Conservation (phyloP, 352 stramenopile genomes). For the Phytophthora citrophthora region DNA sequence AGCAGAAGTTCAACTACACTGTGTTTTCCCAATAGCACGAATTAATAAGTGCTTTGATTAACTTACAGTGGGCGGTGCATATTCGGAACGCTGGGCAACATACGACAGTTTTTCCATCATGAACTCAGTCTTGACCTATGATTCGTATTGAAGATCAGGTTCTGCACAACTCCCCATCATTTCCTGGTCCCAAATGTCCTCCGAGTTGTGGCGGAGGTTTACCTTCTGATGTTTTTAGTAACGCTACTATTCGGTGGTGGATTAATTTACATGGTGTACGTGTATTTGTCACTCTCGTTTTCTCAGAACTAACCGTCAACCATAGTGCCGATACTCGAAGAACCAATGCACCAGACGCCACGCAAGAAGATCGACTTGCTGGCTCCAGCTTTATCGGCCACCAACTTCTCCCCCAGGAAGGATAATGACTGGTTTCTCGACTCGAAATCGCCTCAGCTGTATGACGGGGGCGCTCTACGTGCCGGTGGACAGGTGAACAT, state of each 20-base stretch:
- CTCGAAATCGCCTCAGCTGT: constrained; percentile 20
- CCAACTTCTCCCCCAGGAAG: constrained; percentile 8
- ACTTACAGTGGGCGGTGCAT: neutral
- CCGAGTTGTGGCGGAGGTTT: constrained; percentile 10
- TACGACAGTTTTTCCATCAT: constrained; percentile 1
- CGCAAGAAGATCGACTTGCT: constrained; percentile 23
- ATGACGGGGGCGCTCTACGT: constrained; percentile 26
- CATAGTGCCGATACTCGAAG: constrained; percentile 31
- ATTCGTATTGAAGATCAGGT: constrained; percentile 4
- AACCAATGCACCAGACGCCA: constrained; percentile 13
- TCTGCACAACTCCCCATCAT: constrained; percentile 25
- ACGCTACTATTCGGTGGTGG: neutral
- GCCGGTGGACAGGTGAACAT: constrained; percentile 33
- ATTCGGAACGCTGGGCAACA: constrained; percentile 8
- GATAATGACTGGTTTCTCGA: constrained; percentile 23
- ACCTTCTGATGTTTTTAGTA: constrained; percentile 19
- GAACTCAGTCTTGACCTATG: neutral
- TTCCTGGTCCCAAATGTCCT: constrained; percentile 29
- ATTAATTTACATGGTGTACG: neutral
- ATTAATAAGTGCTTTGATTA: neutral
- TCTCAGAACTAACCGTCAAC: constrained; percentile 1
- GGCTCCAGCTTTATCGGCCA: constrained; percentile 4
- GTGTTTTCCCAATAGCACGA: neutral
- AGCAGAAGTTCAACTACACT: no score
- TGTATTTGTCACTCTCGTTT: constrained; percentile 12